These are phyloP conservation scores for Rhodotorula mucilaginosa DNA, from an alignment of 1,284 basidiomycete species.

Conservation along the genomic window DNA sequence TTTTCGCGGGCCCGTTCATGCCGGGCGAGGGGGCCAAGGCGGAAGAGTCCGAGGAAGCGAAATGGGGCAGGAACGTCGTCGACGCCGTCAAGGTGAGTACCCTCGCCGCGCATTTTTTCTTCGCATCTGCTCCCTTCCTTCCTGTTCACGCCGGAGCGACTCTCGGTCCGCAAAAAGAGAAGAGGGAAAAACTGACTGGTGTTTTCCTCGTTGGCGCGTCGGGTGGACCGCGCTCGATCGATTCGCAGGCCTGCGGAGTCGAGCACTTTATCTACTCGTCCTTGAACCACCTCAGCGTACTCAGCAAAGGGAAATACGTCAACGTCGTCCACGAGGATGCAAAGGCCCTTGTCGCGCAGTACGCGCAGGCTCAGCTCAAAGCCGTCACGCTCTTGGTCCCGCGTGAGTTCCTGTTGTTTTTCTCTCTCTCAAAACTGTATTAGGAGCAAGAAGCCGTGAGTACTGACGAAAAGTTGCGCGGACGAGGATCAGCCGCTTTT, in stretches of 20 bases:
- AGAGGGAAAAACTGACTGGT: no score
- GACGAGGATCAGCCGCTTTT: background rate
- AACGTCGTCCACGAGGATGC: slow-evolving; percentile 4
- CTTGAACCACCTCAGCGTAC: slow-evolving; percentile 4
- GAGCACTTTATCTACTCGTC: slow-evolving; percentile 17
- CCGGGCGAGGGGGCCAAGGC: background rate
- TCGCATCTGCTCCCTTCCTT: no score
- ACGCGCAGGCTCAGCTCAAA: slow-evolving; percentile 2
- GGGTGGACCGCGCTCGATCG: no score
- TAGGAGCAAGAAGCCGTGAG: background rate
- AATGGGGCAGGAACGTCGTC: slow-evolving; percentile 22
- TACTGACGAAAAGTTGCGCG: no score
- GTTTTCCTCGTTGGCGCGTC: background rate
- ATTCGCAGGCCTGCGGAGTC: slow-evolving; percentile 7
- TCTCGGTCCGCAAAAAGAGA: no score
- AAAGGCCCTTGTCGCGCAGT: slow-evolving; percentile 2
- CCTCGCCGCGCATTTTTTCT: no score
- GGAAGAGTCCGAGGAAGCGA: background rate
- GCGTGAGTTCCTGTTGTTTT: background rate
- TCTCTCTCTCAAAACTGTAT: background rate
- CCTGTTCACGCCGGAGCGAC: no score
- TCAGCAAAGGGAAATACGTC: slow-evolving; percentile 5
- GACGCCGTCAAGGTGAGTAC: slow-evolving; percentile 10
- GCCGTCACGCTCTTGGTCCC: slow-evolving; percentile 1
- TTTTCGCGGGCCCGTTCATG: slow-evolving; percentile 5